Conservation (phyloP, 495 filamentous ascomycete species). For the Neurospora sp. region DNA sequence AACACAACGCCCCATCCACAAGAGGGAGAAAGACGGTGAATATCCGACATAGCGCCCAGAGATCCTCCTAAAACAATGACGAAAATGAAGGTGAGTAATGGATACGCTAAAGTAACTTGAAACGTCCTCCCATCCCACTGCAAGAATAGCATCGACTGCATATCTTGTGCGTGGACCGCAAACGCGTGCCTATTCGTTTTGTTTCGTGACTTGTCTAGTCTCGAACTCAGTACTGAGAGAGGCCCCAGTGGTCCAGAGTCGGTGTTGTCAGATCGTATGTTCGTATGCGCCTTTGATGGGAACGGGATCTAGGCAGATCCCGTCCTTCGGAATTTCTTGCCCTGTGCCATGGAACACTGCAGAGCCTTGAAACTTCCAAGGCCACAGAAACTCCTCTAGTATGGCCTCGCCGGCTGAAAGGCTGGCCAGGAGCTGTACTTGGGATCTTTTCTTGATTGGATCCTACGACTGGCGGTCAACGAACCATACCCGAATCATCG, state of each 20-base stretch:
- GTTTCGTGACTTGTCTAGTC: not conserved
- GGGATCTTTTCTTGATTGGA: not conserved
- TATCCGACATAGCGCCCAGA: slow-evolving; percentile 5
- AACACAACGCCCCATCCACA: not conserved
- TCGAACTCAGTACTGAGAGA: slow-evolving; percentile 6
- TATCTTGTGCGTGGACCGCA: not conserved
- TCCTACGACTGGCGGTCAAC: slow-evolving; percentile 8
- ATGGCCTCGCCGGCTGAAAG: not conserved
- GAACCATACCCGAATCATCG: not conserved
- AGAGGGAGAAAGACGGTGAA: not conserved
- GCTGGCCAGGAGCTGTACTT: not conserved
- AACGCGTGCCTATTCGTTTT: not conserved
- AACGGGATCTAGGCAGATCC: not conserved
- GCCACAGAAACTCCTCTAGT: not conserved
- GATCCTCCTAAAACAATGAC: not conserved
- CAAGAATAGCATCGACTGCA: not conserved
- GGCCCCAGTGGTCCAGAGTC: slow-evolving; percentile 3
- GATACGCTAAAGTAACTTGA: not conserved
- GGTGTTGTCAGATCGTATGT: slow-evolving; percentile 7
- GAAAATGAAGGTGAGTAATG: slow-evolving; percentile 1
- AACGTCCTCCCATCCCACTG: not conserved
- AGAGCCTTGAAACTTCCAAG: not conserved
- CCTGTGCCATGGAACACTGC: not conserved
- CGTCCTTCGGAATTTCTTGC: not conserved
- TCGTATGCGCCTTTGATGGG: not conserved